phyloP scores from a whole-genome alignment of 129 eudicot genomes.

The Logfia minima region DNA sequence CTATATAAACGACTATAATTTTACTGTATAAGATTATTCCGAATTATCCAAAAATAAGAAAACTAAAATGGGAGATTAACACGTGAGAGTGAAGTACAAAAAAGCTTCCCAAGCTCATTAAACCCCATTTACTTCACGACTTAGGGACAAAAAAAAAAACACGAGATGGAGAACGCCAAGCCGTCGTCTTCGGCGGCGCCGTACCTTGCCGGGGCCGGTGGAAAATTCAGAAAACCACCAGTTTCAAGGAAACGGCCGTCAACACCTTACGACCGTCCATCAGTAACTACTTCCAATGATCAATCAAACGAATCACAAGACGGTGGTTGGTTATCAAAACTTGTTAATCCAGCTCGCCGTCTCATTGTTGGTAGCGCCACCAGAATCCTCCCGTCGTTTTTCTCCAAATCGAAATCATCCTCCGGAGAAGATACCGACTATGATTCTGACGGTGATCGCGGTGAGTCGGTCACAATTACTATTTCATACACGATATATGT shows the following conservation, averaged over 20 bases:
- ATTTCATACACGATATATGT: not conserved
- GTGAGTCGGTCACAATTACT: slow-evolving; percentile 28
- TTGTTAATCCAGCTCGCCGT: slow-evolving; percentile 63
- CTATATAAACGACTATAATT: no score
- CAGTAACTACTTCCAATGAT: slow-evolving; percentile 1
- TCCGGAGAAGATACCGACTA: slow-evolving; percentile 26
- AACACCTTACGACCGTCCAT: slow-evolving; percentile 73
- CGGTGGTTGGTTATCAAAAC: slow-evolving; percentile 66
- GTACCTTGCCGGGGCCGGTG: slow-evolving; percentile 61
- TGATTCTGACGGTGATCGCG: slow-evolving; percentile 31
- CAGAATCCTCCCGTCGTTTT: slow-evolving; percentile 50
- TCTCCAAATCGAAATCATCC: slow-evolving; percentile 35
- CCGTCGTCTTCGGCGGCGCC: slow-evolving; percentile 44
- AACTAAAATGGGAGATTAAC: not conserved
- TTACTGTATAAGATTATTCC: no score
- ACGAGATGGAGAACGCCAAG: slow-evolving; percentile 36
- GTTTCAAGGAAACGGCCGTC: slow-evolving; percentile 46
- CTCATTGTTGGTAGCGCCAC: slow-evolving; percentile 60
- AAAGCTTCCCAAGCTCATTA: slow-evolving; percentile 5
- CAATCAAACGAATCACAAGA: slow-evolving; percentile 22
- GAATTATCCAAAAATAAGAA: not conserved
- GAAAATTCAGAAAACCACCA: slow-evolving; percentile 55
- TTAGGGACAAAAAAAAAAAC: slow-evolving; percentile 3
- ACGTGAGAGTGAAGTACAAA: not conserved
- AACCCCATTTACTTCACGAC: not conserved